Percentiles rank a stretch among this genome's conserved stretches.
phyloP scores from a whole-genome alignment of 2,329 filamentous ascomycete genomes.

The Leptographium lundbergii region DNA sequence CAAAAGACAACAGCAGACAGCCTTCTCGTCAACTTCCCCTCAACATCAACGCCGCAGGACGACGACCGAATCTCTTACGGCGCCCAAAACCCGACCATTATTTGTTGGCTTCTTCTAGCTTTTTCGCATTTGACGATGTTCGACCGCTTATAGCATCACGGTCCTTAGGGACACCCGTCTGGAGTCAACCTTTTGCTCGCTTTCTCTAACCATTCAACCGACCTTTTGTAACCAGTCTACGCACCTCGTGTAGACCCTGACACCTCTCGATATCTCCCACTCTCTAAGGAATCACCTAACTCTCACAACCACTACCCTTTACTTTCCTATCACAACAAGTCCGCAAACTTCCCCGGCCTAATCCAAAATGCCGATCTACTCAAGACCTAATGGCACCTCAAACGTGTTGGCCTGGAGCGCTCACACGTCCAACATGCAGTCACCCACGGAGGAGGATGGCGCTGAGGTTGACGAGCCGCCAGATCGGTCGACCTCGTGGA shows the following conservation, averaged over 20 bases:
- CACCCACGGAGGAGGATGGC: conserved; percentile 44
- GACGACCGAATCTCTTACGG: background rate
- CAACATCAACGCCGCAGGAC: background rate
- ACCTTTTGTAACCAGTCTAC: background rate
- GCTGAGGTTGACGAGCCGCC: conserved; percentile 84
- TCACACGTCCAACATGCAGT: conserved; percentile 29
- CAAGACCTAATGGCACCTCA: conserved; percentile 24
- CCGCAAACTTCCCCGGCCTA: background rate
- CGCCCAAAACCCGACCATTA: background rate
- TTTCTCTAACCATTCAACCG: background rate
- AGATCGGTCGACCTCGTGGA: conserved; percentile 33
- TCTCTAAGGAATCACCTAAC: background rate
- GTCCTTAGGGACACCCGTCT: conserved; percentile 31
- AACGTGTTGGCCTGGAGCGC: conserved; percentile 33
- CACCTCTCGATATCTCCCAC: background rate
- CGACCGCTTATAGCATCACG: conserved; percentile 20
- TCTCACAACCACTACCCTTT: background rate
- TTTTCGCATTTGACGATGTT: conserved; percentile 15
- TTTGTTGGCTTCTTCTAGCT: background rate
- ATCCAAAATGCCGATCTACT: conserved; percentile 17
- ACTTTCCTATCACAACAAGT: background rate
- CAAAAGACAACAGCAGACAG: background rate
- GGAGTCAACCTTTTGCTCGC: background rate
- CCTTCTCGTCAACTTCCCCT: background rate
- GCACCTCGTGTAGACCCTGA: background rate